phyloP scores from a whole-genome alignment of 2,329 filamentous ascomycete species.

The Waltergamsia citrina region DNA sequence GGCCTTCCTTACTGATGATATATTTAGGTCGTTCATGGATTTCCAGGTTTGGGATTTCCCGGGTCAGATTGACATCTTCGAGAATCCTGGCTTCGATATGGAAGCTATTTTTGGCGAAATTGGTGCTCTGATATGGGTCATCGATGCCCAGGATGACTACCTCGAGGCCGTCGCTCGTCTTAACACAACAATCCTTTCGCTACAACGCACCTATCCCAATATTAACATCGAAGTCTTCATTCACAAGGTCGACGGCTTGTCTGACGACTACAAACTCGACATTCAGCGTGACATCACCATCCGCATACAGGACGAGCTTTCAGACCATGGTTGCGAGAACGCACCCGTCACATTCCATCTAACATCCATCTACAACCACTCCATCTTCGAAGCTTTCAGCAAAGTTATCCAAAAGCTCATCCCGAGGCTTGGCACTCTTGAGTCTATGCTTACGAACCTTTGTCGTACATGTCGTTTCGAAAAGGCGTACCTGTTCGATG shows the following conservation, averaged over 20 bases:
- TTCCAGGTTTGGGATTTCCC: constrained; percentile 98
- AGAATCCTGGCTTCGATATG: constrained; percentile 81
- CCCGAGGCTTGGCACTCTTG: constrained; percentile 82
- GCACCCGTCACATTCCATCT: constrained; percentile 91
- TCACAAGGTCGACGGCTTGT: constrained; percentile 96
- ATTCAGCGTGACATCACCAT: constrained; percentile 96
- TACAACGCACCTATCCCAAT: constrained; percentile 80
- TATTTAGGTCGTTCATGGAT: constrained; percentile 89
- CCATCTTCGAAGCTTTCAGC: constrained; percentile 95
- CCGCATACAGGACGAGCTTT: constrained; percentile 90
- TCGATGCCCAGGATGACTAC: constrained; percentile 97
- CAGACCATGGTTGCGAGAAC: constrained; percentile 87
- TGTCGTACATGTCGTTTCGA: constrained; percentile 92
- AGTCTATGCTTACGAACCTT: constrained; percentile 87
- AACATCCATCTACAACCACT: constrained; percentile 97
- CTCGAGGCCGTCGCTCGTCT: constrained; percentile 81
- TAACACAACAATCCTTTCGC: constrained; percentile 79
- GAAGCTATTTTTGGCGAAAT: constrained; percentile 92
- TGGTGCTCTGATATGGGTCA: constrained; percentile 94
- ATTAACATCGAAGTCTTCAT: constrained; percentile 99
- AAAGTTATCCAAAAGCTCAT: constrained; percentile 98
- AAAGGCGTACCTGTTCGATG: constrained; percentile 96
- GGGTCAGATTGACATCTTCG: constrained; percentile 81
- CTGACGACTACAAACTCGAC: constrained; percentile 92
- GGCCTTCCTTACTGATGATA: constrained; percentile 9